Percentiles rank a stretch among this genome's conserved stretches.
Evolutionary conservation across 352 stramenopile species (phyloP).

Genomic region (Pythium dissotocum): DNA sequence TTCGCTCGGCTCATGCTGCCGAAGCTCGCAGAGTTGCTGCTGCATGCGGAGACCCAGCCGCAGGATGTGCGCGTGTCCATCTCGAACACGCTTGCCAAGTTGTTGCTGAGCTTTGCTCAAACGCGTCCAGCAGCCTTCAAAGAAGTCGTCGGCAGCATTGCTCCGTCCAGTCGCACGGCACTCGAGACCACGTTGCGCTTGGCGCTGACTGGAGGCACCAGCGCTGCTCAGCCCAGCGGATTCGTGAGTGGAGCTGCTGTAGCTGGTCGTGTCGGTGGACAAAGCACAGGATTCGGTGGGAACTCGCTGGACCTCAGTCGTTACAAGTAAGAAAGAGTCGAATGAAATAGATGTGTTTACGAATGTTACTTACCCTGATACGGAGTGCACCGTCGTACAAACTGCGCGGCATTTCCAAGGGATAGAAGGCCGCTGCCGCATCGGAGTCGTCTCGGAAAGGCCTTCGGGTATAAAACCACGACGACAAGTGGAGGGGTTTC

Average conservation of each 20-base stretch:
- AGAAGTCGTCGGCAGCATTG: conserved; percentile 25
- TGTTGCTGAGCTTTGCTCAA: conserved; percentile 30
- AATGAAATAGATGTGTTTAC: neutral
- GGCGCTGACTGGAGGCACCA: conserved; percentile 9
- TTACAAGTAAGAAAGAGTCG: conserved; percentile 17
- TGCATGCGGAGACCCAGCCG: neutral
- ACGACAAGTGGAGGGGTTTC: no score
- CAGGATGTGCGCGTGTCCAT: conserved; percentile 1
- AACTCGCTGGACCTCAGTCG: conserved; percentile 30
- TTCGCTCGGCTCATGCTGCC: conserved; percentile 69
- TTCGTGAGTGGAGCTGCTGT: neutral
- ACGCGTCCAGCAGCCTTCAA: conserved; percentile 27
- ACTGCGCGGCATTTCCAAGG: no score
- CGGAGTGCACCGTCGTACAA: no score
- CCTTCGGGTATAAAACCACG: no score
- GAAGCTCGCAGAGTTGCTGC: conserved; percentile 44
- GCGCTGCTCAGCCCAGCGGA: neutral
- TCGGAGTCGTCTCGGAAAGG: no score
- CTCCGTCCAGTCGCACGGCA: conserved; percentile 16
- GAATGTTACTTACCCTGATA: neutral
- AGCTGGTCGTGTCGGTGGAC: neutral
- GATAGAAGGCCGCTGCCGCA: no score
- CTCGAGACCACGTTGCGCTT: conserved; percentile 26
- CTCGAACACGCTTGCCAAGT: conserved; percentile 1
- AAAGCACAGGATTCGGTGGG: neutral